Conservation (phyloP, 768 basidiomycete species). For the Piloderma croceum region DNA sequence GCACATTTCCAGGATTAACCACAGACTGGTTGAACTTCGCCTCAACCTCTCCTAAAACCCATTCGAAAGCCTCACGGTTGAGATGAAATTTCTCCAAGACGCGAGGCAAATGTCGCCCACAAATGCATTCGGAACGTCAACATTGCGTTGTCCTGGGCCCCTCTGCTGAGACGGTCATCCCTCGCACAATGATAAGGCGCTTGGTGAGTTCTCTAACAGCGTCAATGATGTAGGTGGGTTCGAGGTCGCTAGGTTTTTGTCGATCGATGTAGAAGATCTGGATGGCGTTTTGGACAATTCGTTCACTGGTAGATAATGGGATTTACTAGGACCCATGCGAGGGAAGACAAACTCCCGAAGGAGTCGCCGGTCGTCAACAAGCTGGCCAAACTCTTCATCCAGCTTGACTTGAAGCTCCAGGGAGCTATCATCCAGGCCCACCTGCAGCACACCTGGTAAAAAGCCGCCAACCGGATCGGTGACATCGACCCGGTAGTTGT, state of each 20-base stretch:
- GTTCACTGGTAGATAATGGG: constrained; percentile 95
- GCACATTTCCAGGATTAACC: constrained; percentile 97
- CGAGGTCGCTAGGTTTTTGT: constrained; percentile 88
- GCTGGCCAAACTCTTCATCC: constrained; percentile 64
- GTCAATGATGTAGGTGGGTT: constrained; percentile 82
- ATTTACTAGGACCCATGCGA: constrained; percentile 58
- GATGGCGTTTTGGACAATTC: constrained; percentile 90
- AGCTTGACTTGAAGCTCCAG: constrained; percentile 77
- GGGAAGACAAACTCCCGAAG: constrained; percentile 86
- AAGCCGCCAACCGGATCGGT: constrained; percentile 81
- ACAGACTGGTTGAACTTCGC: constrained; percentile 92
- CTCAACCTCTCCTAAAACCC: constrained; percentile 95
- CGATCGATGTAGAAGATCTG: constrained; percentile 98
- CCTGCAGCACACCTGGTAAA: constrained; percentile 71
- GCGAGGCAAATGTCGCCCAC: constrained; percentile 80
- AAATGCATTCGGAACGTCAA: constrained; percentile 92
- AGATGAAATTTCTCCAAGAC: constrained; percentile 87
- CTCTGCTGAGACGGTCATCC: constrained; percentile 68
- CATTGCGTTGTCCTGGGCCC: constrained; percentile 86
- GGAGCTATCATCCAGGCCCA: constrained; percentile 82
- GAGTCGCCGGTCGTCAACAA: constrained; percentile 66
- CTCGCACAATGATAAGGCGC: constrained; percentile 83
- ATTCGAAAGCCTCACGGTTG: constrained; percentile 92
- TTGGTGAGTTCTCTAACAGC: constrained; percentile 68
- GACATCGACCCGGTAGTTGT: constrained; percentile 91